These are phyloP conservation scores for Phoma sp. DNA, from an alignment of 2,329 filamentous ascomycete genomes.

Conservation along the genomic window DNA sequence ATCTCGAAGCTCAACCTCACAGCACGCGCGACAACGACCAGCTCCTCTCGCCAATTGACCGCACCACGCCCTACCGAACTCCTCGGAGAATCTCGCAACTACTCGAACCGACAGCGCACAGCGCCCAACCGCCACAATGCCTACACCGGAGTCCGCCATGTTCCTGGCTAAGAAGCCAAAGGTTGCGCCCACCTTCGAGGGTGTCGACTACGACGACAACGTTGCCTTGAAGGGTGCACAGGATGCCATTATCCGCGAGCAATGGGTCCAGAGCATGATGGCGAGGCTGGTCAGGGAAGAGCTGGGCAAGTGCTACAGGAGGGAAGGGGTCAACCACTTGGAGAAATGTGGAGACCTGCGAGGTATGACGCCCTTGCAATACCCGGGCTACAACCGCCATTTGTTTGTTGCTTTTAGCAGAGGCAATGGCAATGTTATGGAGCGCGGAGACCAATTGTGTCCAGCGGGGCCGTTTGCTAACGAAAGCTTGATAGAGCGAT, in stretches of 20 bases:
- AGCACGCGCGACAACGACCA: constrained; percentile 11
- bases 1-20: constrained; percentile 25
- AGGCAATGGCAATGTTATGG: neutral
- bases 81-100: constrained; percentile 5
- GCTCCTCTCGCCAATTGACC: constrained; percentile 23
- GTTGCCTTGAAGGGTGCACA: constrained; percentile 81
- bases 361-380: constrained; percentile 64
- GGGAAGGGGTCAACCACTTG: constrained; percentile 85
- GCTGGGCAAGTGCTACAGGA: constrained; percentile 84
- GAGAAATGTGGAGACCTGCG: constrained; percentile 84
- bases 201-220: constrained; percentile 86
- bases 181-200: constrained; percentile 83
- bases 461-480: constrained; percentile 26
- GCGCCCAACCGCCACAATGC: constrained; percentile 62
- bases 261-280: constrained; percentile 93
- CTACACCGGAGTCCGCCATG: constrained; percentile 80
- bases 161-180: constrained; percentile 86
- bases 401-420: neutral
- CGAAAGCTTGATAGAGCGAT: constrained; percentile 67
- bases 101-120: constrained; percentile 1
- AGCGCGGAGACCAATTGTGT: neutral
- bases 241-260: constrained; percentile 81
- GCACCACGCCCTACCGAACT: constrained; percentile 2
- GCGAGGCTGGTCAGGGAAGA: constrained; percentile 81
- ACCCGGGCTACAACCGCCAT: neutral